phyloP scores from a whole-genome alignment of 2,329 filamentous ascomycete genomes.

The Aureobasidium sp. region DNA sequence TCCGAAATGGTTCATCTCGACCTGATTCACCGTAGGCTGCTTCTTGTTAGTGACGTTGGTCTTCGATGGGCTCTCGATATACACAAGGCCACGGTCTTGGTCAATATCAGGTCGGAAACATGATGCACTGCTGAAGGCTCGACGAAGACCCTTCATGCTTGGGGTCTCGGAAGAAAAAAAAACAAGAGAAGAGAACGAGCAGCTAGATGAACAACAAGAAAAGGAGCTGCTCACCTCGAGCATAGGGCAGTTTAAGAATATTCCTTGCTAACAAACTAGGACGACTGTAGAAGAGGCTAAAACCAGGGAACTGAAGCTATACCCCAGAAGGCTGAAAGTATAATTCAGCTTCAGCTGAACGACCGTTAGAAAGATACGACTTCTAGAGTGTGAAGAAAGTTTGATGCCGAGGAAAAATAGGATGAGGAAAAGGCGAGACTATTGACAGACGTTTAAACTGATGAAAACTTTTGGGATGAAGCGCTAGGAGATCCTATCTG shows the following conservation, averaged over 20 bases:
- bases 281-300: conserved; percentile 6
- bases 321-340: conserved; percentile 9
- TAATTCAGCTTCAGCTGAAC: conserved; percentile 9
- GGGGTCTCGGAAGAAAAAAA: neutral
- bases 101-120: neutral
- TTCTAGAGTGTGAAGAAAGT: neutral
- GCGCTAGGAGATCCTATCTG: neutral
- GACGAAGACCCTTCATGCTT: conserved; percentile 12
- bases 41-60: conserved; percentile 1
- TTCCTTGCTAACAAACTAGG: neutral
- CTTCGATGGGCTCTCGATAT: neutral
- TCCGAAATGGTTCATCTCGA: conserved; percentile 14
- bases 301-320: conserved; percentile 1
- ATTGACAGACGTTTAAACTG: neutral
- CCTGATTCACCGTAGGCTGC: conserved; percentile 9
- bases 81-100: neutral
- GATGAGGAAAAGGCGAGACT: neutral
- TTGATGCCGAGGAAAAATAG: neutral
- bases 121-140: conserved; percentile 7
- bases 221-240: neutral
- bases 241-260: neutral
- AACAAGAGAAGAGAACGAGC: neutral
- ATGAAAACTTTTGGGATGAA: neutral
- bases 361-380: neutral
- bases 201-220: neutral